A percentile compares a stretch with the other conserved stretches of the same genome.
These are phyloP conservation scores for Aspergillus proliferans DNA, from an alignment of 2,329 filamentous ascomycete species.

Conservation along the genomic window DNA sequence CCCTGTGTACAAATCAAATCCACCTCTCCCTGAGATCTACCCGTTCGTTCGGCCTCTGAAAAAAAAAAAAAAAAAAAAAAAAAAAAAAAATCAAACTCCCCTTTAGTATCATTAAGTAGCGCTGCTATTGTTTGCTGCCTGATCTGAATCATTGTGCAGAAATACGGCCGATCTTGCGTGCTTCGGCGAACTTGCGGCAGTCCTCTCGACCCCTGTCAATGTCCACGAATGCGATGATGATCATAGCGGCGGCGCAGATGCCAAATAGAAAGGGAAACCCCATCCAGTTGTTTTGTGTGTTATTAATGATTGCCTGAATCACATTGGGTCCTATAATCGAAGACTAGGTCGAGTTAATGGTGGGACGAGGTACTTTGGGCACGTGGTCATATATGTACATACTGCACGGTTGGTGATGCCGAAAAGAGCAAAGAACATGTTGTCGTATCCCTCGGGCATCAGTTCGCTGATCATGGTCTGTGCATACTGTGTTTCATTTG, in stretches of 20 bases:
- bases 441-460: conserved; percentile 38
- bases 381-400: conserved; percentile 11
- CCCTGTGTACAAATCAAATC: no score
- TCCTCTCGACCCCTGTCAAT: conserved; percentile 38
- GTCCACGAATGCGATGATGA: conserved; percentile 36
- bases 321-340: conserved; percentile 41
- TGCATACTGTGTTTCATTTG: conserved; percentile 23
- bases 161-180: conserved; percentile 25
- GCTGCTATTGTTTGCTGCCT: no score
- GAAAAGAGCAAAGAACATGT: conserved; percentile 42
- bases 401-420: conserved; percentile 41
- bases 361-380: background rate
- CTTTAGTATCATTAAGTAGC: no score
- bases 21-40: no score
- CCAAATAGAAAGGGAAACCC: conserved; percentile 40
- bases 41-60: no score
- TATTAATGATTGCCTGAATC: conserved; percentile 39
- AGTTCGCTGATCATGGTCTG: conserved; percentile 43
- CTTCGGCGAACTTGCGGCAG: conserved; percentile 31
- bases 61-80: no score
- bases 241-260: conserved; percentile 32
- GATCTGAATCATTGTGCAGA: conserved; percentile 12
- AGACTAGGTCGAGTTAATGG: conserved; percentile 20
- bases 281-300: conserved; percentile 39
- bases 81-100: no score